Base-by-base conservation (phyloP, 306 rosid genomes). In the Acacia crassicarpa region DNA sequence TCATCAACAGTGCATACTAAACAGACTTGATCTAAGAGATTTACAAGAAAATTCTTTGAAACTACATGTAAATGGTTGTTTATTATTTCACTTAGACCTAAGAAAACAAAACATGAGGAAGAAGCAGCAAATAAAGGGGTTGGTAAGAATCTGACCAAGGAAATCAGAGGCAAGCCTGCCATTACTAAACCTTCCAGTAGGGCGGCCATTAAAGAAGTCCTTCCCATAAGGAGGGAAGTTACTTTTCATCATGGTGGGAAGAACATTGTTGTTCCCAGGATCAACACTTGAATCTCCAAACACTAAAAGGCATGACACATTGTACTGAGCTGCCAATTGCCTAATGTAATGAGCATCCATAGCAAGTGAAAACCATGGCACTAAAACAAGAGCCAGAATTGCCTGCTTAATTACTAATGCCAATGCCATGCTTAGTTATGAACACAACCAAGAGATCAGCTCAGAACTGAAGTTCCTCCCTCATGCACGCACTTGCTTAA, bases 231-330 rank as follows among this genome's bases (percentile, higher is more conserved):
- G 98, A 75, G 77, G 89, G 71, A 91, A 91, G 76, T 93, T 93
- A 71, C 94, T 72, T 77, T 93, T 91, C 84, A 83, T 32, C 8
- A 77, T 33, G 13, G 98, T 93, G 7, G n/a, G 71, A 72, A 93
- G 94, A 74, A 68, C 80, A 80, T 93, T 89, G 87, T 91, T 93
- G 67, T 91, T 93, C 2, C 98, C 97, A 27, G 98, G 86, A 82
- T 93, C 97, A 53, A 93, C 98, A 72, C 94, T 93, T 1, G 94
- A 93, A 73, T 93, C 97, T 67, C 98, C 97, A 53, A 93, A 93
- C 40, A 91, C 94, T 27, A 93, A 67, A 19, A 92, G 51, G 61
- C 94, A 85, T 2, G 77, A 65, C 53, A 88, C 78, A 19, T 90
- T 92, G 66, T 81, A 44, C 68, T 63, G 76, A 32, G 80, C 83